Evolutionary conservation across 345 rosid species (phyloP).

Genomic region (Luvunga scandens): DNA sequence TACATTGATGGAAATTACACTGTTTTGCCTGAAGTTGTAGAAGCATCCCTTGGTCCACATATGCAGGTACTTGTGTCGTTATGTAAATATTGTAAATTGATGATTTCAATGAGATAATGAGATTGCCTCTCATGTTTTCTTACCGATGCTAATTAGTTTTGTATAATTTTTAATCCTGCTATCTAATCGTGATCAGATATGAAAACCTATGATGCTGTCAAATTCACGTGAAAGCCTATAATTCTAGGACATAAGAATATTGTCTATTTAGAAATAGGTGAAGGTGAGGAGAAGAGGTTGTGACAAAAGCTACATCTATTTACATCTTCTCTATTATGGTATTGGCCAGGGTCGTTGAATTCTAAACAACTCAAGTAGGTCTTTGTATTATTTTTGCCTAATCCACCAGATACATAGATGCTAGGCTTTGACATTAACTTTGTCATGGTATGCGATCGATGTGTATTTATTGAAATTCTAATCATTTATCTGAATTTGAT

Average conservation of each 20-base stretch:
- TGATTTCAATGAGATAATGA: not conserved
- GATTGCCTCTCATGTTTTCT: not conserved
- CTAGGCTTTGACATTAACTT: not conserved
- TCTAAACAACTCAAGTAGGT: not conserved
- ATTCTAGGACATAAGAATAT: not conserved
- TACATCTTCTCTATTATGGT: not conserved
- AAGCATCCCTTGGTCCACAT: constrained; percentile 98
- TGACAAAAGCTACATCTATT: not conserved
- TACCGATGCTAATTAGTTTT: not conserved
- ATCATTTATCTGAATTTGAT: not conserved
- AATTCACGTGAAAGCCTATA: not conserved
- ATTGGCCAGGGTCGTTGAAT: not conserved
- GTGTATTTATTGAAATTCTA: not conserved
- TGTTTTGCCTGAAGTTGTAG: constrained; percentile 97
- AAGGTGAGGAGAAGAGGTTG: not conserved
- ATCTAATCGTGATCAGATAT: not conserved
- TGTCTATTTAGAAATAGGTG: not conserved
- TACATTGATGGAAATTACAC: constrained; percentile 97
- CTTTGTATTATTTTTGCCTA: not conserved
- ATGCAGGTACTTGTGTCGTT: constrained; percentile 70
- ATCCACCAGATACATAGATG: not conserved
- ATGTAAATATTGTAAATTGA: not conserved
- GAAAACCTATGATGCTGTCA: not conserved
- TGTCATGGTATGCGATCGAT: not conserved
- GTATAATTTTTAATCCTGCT: not conserved